Percentiles rank a stretch among this genome's conserved stretches.
Conservation (phyloP, 805 yeast genomes). For the Yarrowia porcina region DNA sequence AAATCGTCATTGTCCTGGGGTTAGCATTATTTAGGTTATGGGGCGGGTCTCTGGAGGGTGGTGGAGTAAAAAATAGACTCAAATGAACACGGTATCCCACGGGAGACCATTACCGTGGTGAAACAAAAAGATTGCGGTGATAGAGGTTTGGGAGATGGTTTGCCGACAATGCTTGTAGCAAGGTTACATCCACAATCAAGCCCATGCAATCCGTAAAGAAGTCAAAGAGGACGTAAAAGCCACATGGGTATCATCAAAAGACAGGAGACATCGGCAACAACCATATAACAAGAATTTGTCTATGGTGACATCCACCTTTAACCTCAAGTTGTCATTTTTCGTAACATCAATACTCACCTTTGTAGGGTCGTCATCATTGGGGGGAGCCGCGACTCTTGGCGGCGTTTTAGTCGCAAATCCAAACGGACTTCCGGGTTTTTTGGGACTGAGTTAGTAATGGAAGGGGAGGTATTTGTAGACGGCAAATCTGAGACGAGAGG, state of each 20-base stretch:
- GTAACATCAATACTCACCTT: constrained; percentile 5
- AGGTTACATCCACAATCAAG: too few species aligned
- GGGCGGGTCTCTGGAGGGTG: not conserved
- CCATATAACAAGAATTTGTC: too few species aligned
- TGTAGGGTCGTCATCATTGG: constrained; percentile 24
- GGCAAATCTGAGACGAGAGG: not conserved
- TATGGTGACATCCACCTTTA: too few species aligned
- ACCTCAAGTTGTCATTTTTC: too few species aligned
- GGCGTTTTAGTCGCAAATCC: constrained; percentile 41
- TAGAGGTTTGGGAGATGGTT: too few species aligned
- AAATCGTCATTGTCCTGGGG: constrained; percentile 70
- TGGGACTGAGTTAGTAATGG: constrained; percentile 28
- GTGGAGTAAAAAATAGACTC: not conserved
- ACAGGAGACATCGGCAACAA: too few species aligned
- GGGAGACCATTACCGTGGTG: too few species aligned
- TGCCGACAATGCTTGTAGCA: too few species aligned
- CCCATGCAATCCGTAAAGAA: too few species aligned
- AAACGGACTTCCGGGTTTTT: constrained; percentile 44
- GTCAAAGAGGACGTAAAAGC: too few species aligned
- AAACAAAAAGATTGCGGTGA: not conserved
- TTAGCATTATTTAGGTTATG: constrained; percentile 24
- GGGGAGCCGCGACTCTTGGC: constrained; percentile 9
- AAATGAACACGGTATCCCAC: not conserved
- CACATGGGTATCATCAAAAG: too few species aligned
- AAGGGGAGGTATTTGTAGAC: not conserved